These are phyloP conservation scores for Tremella fuciformis DNA, from an alignment of 768 basidiomycete species.

Conservation along the genomic window DNA sequence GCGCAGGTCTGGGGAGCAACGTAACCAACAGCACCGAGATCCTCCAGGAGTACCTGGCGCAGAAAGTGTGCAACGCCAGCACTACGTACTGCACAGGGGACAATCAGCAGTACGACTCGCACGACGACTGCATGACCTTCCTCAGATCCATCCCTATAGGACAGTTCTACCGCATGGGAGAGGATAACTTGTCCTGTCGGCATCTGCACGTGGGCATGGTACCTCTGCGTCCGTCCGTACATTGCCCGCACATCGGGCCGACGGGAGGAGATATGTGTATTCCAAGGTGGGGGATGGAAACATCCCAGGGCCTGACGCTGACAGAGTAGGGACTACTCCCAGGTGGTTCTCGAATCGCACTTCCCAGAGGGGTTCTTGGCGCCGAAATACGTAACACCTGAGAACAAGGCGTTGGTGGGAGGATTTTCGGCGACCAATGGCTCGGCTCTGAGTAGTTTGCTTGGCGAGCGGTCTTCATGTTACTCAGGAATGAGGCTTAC, in stretches of 20 bases:
- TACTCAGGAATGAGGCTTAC: neutral
- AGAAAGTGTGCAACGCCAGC: constrained; percentile 15
- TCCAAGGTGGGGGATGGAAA: constrained; percentile 11
- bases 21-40: constrained; percentile 17
- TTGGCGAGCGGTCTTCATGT: constrained; percentile 16
- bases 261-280: constrained; percentile 35
- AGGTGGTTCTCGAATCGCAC: constrained; percentile 22
- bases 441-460: constrained; percentile 15
- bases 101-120: constrained; percentile 25
- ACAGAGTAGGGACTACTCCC: constrained; percentile 17
- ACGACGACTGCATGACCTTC: constrained; percentile 20
- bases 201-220: constrained; percentile 27
- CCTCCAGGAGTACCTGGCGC: constrained; percentile 27
- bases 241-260: constrained; percentile 30
- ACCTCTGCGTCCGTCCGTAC: constrained; percentile 17
- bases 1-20: constrained; percentile 7
- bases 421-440: constrained; percentile 14
- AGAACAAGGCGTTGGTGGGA: constrained; percentile 23
- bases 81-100: constrained; percentile 21
- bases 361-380: constrained; percentile 28
- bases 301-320: no score
- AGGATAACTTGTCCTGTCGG: constrained; percentile 34
- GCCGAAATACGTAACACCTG: constrained; percentile 31
- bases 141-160: constrained; percentile 11
- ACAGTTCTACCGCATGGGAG: constrained; percentile 16